Percentiles rank a stretch among this genome's conserved stretches.
Evolutionary conservation across 805 yeast genomes (phyloP).

Genomic region (Maudiozyma turicensis): DNA sequence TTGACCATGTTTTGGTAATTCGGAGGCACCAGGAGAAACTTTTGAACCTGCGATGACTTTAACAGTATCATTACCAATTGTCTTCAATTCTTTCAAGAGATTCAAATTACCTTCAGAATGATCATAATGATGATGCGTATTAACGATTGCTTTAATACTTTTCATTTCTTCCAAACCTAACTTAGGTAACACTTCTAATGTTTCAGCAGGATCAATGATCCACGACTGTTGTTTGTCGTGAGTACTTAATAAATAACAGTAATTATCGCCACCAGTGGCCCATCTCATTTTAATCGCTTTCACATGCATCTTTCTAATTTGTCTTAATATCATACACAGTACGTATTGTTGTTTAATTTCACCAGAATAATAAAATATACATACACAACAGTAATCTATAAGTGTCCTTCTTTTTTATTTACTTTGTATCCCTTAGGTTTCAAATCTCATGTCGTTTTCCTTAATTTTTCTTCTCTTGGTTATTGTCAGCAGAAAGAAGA

Average conservation of each 20-base stretch:
- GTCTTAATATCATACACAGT: slow-evolving; percentile 6
- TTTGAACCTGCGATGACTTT: slow-evolving; percentile 63
- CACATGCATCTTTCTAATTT: slow-evolving; percentile 61
- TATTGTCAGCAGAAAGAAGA: too few species aligned
- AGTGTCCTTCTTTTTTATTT: too few species aligned
- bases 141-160: slow-evolving; percentile 67
- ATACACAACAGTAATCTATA: too few species aligned
- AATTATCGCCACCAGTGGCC: slow-evolving; percentile 82
- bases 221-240: slow-evolving; percentile 62
- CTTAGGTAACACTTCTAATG: slow-evolving; percentile 51
- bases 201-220: slow-evolving; percentile 89
- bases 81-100: slow-evolving; percentile 21
- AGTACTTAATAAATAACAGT: slow-evolving; percentile 59
- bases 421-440: too few species aligned
- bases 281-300: slow-evolving; percentile 85
- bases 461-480: too few species aligned
- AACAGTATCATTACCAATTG: slow-evolving; percentile 37
- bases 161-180: slow-evolving; percentile 32
- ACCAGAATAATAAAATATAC: too few species aligned
- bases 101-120: slow-evolving; percentile 78
- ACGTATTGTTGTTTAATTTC: not conserved
- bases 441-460: too few species aligned
- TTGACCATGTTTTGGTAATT: slow-evolving; percentile 65
- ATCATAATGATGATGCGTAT: slow-evolving; percentile 95
- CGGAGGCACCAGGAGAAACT: slow-evolving; percentile 46